Base-by-base conservation (phyloP, 163 green algal species). In the Scenedesmus sp. region DNA sequence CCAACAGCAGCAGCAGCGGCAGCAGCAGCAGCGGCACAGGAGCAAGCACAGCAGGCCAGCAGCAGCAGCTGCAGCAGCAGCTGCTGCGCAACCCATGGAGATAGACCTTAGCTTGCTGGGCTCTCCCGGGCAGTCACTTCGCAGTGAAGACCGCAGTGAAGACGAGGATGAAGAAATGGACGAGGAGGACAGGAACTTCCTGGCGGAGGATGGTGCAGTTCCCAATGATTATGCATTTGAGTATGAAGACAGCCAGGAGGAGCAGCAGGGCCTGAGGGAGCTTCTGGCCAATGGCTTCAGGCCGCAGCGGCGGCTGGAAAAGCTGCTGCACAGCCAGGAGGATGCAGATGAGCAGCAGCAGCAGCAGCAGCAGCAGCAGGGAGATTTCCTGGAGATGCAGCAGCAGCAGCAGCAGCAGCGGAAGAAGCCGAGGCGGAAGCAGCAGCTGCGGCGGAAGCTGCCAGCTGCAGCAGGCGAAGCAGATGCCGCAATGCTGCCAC, bases 81-180 rank as follows among this genome's bases (percentile, higher is more conserved):
- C 23, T 46, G 70, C 70, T 15, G 15, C 4, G 70, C 23, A 79
- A 6, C 10, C 5, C 23, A 79, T 46, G 34, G 34, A 46, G 34
- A 46, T 46, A 46, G 70, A 16, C 5, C 3, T 6, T 52, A 79
- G 70, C 70, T 23, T 52, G 70, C 70, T 52, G 20, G 70, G 20
- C 20, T 79, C 70, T 12, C 70, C 46, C 23, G 70, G 70, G 23
- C 23, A 52, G 4, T 79, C 70, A 13, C 70, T 52, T 13, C 23
- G 23, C 70, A 79, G 70, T 52, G 70, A 79, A 79, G 70, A 79
- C 20, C 70, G 70, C 70, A 79, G 70, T 79, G 70, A 79, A 79
- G 70, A 79, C 13, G 70, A 79, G 70, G 70, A 79, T 52, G 70
- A 79, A 52, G 70, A 79, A 13, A 79, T 79, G 70, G 70, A 79